Base-by-base conservation (phyloP, 2,329 filamentous ascomycete species). In the Trichoderma polysporum region DNA sequence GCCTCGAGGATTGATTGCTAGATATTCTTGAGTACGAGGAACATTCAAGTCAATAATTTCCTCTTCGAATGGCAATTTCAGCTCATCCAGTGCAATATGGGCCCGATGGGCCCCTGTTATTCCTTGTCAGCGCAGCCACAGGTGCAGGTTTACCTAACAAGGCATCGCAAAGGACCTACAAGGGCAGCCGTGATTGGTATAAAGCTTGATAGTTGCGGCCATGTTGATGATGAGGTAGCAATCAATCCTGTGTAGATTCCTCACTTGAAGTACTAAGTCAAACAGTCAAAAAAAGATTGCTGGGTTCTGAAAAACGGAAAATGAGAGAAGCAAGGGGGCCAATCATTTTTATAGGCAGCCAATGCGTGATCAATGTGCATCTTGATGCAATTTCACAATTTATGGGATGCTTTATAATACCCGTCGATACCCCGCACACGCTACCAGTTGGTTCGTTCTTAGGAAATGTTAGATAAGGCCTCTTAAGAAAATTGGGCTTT, bases 1-100 rank as follows among this genome's bases (percentile, higher is more conserved):
- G 15, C 92, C 92, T 66, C 91, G 88, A 70, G 91, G 91, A 80
- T 94, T 94, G 75, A 95, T 80, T 60, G 89, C 82, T 9, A 95
- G 85, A 75, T 94, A 95, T 82, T 89, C 91, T 41, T 86, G 81
- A 31, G 90, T 88, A 10, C 92, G 87, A 0, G 92, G 91, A 10
- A 78, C 84, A 71, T 80, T 77, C 54, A 95, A 83, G 75, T 94
- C 90, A 72, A 96, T 91, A 66, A 88, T 86, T 68, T 91, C 88
- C 71, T 92, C 88, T 66, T 91, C 88, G 72, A 87, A 91, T 0
- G 86, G 81, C 33, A 93, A 74, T 12, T 83, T 83, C 13, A 91
- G 84, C 74, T 93, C 91, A 33, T 85, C 83, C 29, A 93, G 83
- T 6, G 85, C 85, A 68, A 93, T 92, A 72, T 93, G 89, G 1